Evolutionary conservation across 202 grass and related monocot genomes (phyloP).

Genomic region (Zoysia matrella): DNA sequence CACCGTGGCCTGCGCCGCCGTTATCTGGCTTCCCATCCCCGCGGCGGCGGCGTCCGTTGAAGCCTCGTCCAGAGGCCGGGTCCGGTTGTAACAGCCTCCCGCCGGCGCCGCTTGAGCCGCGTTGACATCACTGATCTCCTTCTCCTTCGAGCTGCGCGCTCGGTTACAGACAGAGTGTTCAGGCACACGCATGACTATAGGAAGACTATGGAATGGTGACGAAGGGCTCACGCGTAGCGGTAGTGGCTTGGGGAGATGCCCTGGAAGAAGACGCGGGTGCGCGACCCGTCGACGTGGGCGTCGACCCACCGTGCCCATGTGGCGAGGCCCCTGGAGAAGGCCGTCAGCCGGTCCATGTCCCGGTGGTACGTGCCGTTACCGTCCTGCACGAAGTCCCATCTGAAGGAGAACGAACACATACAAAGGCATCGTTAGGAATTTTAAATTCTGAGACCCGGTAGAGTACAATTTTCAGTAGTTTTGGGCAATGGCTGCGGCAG

Average conservation of each 20-base stretch:
- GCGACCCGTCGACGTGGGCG: slow-evolving; percentile 31
- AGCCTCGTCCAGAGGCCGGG: neutral
- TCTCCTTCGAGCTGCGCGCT: neutral
- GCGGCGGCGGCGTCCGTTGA: neutral
- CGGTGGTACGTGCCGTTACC: slow-evolving; percentile 34
- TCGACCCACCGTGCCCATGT: slow-evolving; percentile 82
- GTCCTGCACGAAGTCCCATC: slow-evolving; percentile 71
- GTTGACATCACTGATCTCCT: neutral
- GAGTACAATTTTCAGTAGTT: too few species aligned
- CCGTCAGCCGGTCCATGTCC: slow-evolving; percentile 66
- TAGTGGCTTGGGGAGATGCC: slow-evolving; percentile 35
- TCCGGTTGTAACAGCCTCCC: neutral
- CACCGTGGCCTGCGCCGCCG: neutral
- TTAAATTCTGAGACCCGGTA: too few species aligned
- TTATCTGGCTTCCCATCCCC: neutral
- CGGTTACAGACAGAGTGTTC: too few species aligned
- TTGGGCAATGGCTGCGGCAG: too few species aligned
- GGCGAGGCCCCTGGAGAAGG: slow-evolving; percentile 69
- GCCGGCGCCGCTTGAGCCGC: neutral
- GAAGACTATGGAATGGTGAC: neutral
- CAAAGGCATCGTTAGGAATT: neutral
- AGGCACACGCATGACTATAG: neutral
- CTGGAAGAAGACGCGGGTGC: slow-evolving; percentile 50
- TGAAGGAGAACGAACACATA: neutral
- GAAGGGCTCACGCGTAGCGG: slow-evolving; percentile 50